Evolutionary conservation across 2,329 filamentous ascomycete species (phyloP).

Genomic region (Ophiostoma sp.): DNA sequence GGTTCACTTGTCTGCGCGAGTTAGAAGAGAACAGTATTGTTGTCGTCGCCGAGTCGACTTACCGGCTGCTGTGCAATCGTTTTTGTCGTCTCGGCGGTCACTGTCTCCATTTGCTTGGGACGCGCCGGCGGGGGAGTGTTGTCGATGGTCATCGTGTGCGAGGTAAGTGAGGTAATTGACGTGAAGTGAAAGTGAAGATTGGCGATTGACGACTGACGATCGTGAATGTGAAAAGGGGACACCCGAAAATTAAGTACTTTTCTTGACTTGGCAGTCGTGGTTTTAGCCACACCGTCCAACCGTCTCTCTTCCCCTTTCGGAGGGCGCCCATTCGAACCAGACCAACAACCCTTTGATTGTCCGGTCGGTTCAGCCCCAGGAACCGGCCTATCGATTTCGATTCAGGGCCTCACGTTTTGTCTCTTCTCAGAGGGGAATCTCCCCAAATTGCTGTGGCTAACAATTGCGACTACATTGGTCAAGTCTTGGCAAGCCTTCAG

Average conservation of each 20-base stretch:
- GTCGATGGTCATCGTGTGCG: constrained; percentile 11
- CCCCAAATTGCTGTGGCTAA: not conserved
- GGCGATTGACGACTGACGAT: not conserved
- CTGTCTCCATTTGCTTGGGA: constrained; percentile 14
- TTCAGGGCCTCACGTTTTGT: not conserved
- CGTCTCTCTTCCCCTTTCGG: not conserved
- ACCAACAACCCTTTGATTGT: not conserved
- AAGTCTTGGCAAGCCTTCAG: not conserved
- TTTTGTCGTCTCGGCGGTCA: not conserved
- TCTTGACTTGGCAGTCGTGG: not conserved
- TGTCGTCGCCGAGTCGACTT: not conserved
- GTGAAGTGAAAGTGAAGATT: not conserved
- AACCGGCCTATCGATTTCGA: not conserved
- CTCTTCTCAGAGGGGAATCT: too few relatives aligned
- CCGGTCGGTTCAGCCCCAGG: not conserved
- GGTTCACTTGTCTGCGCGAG: constrained; percentile 23
- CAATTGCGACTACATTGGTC: too few relatives aligned
- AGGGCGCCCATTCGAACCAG: not conserved
- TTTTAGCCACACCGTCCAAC: not conserved
- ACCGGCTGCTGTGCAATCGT: constrained; percentile 20
- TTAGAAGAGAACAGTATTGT: not conserved
- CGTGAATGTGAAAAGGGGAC: not conserved
- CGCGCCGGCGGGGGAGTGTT: not conserved
- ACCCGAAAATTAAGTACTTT: not conserved
- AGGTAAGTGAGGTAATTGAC: not conserved